Evolutionary conservation across 1,284 basidiomycete species (phyloP).

Genomic region (Ceratorhiza oryzae-sativae): DNA sequence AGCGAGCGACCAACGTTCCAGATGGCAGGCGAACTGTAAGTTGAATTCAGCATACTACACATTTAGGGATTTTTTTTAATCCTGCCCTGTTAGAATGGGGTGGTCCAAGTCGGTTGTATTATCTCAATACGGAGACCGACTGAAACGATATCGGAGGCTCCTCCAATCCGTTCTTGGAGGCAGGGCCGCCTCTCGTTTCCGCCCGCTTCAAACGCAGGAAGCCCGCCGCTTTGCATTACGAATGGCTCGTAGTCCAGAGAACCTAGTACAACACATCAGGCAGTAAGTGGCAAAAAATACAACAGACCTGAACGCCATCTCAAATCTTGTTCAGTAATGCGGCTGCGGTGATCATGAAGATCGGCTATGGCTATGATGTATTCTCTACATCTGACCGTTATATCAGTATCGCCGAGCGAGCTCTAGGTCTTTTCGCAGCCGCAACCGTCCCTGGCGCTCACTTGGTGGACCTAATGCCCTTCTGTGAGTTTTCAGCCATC

Average conservation of each 20-base stretch:
- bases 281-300: constrained; percentile 30
- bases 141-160: constrained; percentile 31
- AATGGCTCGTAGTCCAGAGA: constrained; percentile 19
- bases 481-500: not conserved
- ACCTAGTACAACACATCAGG: constrained; percentile 32
- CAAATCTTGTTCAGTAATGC: constrained; percentile 29
- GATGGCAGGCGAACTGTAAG: constrained; percentile 36
- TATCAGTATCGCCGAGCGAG: constrained; percentile 34
- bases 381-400: constrained; percentile 31
- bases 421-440: constrained; percentile 28
- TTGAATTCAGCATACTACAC: not conserved
- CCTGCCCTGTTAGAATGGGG: constrained; percentile 30
- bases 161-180: constrained; percentile 32
- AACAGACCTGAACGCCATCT: too few species aligned
- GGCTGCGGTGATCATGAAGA: constrained; percentile 36
- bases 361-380: constrained; percentile 33
- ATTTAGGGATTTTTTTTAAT: not conserved
- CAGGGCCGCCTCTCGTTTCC: constrained; percentile 16
- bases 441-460: constrained; percentile 35
- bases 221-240: constrained; percentile 22
- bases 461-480: constrained; percentile 19
- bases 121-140: constrained; percentile 37
- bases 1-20: constrained; percentile 43
- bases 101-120: constrained; percentile 36
- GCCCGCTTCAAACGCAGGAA: constrained; percentile 30